phyloP scores from a whole-genome alignment of 352 stramenopile genomes.

The Pythium chondricola region DNA sequence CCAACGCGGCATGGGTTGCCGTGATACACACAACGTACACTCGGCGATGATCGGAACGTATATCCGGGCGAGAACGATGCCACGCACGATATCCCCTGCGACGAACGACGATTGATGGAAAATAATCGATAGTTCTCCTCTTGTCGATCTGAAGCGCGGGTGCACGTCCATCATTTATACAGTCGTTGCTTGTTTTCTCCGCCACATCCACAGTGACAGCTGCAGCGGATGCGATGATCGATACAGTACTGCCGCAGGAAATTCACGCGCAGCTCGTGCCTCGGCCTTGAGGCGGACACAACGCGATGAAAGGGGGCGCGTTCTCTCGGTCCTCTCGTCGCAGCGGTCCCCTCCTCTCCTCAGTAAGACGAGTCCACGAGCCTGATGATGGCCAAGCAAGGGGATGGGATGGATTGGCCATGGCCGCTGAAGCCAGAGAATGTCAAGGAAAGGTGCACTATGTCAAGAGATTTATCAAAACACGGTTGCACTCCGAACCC shows the following conservation, averaged over 20 bases:
- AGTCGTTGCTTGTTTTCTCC: not conserved
- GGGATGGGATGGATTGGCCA: not conserved
- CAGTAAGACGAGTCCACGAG: too few species aligned
- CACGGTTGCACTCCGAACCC: not conserved
- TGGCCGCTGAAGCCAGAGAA: conserved; percentile 7
- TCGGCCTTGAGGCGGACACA: too few species aligned
- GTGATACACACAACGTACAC: too few species aligned
- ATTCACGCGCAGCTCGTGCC: too few species aligned
- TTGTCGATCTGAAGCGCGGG: conserved; percentile 24
- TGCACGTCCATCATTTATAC: conserved; percentile 7
- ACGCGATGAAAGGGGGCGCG: too few species aligned
- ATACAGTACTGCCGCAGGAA: too few species aligned
- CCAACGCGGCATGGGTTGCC: too few species aligned
- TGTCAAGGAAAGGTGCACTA: conserved; percentile 11
- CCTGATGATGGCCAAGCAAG: not conserved
- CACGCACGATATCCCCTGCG: conserved; percentile 42
- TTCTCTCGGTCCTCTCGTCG: too few species aligned
- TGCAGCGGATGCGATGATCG: too few species aligned
- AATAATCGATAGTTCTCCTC: conserved; percentile 43
- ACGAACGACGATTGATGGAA: conserved; percentile 46
- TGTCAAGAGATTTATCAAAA: not conserved
- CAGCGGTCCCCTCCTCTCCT: too few species aligned
- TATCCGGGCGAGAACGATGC: conserved; percentile 41
- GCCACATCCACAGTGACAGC: too few species aligned
- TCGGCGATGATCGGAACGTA: conserved; percentile 43